phyloP scores from a whole-genome alignment of 169 alveolate species.

The Besnoitia besnoiti region DNA sequence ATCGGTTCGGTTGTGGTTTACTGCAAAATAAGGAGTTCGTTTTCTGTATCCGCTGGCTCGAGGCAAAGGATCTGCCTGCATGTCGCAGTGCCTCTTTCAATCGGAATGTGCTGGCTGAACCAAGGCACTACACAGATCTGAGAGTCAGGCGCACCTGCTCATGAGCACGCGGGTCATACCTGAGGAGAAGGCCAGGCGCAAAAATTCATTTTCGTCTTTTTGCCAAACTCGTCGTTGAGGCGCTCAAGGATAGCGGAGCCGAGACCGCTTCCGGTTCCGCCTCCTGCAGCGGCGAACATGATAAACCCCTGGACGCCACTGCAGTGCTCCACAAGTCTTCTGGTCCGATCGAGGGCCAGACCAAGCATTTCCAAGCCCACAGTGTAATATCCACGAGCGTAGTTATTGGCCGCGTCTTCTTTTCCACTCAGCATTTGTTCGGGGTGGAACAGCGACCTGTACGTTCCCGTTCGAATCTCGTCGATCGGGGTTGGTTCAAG shows the following conservation, averaged over 20 bases:
- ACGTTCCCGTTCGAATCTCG: conserved; percentile 98
- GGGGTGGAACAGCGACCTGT: conserved; percentile 97
- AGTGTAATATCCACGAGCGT: conserved; percentile 98
- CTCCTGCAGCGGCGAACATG: conserved; percentile 98
- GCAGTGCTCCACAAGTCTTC: conserved; percentile 99
- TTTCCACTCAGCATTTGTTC: conserved; percentile 97
- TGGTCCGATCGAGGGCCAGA: conserved; percentile 94
- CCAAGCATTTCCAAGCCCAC: conserved; percentile 97
- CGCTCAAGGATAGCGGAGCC: conserved; percentile 98
- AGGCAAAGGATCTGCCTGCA: too few species aligned
- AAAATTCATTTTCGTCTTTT: conserved; percentile 95
- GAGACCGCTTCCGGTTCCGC: conserved; percentile 99
- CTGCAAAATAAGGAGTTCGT: too few species aligned
- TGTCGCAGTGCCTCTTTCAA: too few species aligned
- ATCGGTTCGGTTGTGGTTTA: too few species aligned
- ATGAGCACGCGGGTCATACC: too few species aligned
- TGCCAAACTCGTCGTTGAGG: conserved; percentile 97
- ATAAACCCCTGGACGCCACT: conserved; percentile 98
- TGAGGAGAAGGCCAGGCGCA: conserved; percentile 98
- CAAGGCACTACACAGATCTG: too few species aligned
- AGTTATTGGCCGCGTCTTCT: conserved; percentile 99
- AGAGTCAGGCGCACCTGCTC: too few species aligned
- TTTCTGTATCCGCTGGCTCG: too few species aligned
- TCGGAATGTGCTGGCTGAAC: too few species aligned
- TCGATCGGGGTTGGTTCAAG: conserved; percentile 99